A percentile compares a stretch with the other conserved stretches of the same genome.
These are phyloP conservation scores for Triticum urartu DNA, from an alignment of 176 grass and related monocot genomes.

Conservation along the genomic window DNA sequence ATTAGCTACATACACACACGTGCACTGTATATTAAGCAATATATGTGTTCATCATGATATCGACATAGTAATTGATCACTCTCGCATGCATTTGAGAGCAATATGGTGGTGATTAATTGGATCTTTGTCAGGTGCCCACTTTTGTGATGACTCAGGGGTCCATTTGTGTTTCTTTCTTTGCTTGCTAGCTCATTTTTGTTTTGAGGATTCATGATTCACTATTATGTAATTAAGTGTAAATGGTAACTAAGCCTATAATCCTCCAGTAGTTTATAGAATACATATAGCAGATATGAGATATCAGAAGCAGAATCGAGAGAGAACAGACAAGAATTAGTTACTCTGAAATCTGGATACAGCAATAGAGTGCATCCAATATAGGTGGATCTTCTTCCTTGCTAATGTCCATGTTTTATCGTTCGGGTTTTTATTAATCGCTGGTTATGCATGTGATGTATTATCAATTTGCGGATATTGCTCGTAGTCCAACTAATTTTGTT, in stretches of 20 bases:
- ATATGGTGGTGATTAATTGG: not conserved
- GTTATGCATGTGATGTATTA: not conserved
- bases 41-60: not conserved
- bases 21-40: not conserved
- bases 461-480: not conserved
- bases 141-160: not conserved
- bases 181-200: not conserved
- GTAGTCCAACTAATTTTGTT: not conserved
- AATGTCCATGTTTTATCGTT: not conserved
- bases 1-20: not conserved
- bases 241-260: not conserved
- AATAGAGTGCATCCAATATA: not conserved
- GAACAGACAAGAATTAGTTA: not conserved
- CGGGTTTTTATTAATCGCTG: not conserved
- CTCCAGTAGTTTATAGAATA: not conserved
- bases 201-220: not conserved
- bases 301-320: not conserved
- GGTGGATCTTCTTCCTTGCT: not conserved
- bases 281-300: not conserved
- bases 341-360: not conserved
- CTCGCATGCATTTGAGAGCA: not conserved
- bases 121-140: not conserved
- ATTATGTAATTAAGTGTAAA: not conserved
- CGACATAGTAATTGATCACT: not conserved
- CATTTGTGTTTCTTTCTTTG: not conserved